These are phyloP conservation scores for Erigeron philadelphicus DNA, from an alignment of 140 eudicot species.

Conservation along the genomic window DNA sequence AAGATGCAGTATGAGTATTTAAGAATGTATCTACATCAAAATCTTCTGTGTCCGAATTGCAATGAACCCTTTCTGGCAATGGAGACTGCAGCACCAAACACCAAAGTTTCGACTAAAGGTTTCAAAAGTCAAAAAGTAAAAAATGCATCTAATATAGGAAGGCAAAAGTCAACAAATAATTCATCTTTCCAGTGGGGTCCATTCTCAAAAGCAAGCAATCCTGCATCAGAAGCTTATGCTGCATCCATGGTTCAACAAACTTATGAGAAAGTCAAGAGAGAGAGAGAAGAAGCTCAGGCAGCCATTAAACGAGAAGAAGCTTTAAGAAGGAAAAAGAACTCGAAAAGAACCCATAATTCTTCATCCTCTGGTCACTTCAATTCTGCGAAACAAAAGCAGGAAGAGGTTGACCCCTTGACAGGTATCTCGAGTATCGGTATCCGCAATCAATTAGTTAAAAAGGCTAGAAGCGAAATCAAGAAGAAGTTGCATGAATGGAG, in stretches of 20 bases:
- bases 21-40: constrained; percentile 57
- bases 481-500: constrained; percentile 38
- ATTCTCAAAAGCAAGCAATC: constrained; percentile 41
- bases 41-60: constrained; percentile 74
- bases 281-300: constrained; percentile 70
- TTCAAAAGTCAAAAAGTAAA: constrained; percentile 28
- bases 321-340: constrained; percentile 40
- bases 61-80: constrained; percentile 56
- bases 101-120: constrained; percentile 38
- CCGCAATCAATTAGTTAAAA: constrained; percentile 35
- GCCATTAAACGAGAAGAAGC: constrained; percentile 58
- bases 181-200: constrained; percentile 55
- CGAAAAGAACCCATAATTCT: constrained; percentile 28
- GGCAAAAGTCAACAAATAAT: constrained; percentile 20
- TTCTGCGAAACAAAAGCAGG: constrained; percentile 38
- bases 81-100: constrained; percentile 52
- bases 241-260: constrained; percentile 71
- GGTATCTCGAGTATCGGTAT: constrained; percentile 29
- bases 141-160: constrained; percentile 22
- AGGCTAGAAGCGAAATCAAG: constrained; percentile 45
- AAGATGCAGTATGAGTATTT: constrained; percentile 74
- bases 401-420: constrained; percentile 19
- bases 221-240: constrained; percentile 57
- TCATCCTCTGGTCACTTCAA: constrained; percentile 27
- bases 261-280: constrained; percentile 70